Evolutionary conservation across 2,329 filamentous ascomycete genomes (phyloP), one percentile per base, ranked within the genome.

Genomic region (Pseudopyrenochaeta lycopersici): DNA sequence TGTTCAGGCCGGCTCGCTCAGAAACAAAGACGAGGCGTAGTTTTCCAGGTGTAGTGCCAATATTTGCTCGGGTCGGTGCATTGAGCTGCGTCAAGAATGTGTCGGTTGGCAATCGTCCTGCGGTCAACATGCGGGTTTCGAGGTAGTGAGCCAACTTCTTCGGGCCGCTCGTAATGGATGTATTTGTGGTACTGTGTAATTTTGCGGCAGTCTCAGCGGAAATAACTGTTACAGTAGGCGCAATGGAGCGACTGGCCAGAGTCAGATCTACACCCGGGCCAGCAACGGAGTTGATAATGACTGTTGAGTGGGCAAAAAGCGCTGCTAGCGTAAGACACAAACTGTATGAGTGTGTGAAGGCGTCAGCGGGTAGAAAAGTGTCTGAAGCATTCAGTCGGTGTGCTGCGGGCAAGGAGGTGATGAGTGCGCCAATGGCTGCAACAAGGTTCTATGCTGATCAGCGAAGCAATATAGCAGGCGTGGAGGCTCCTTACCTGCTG

Each of bases 281-380:
- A 14, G 92, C 90, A 21, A 96, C 92, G 0, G 92, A 95, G 77
- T 91, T 98, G 67, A 99, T 84, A 21, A 92, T 91, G 17, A 99
- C 79, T 0, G 92, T 95, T 15, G 91, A 84, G 72, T 96, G 95
- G 18, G 87, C 89, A 77, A 88, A 96, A 7, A 99, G 84, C 0
- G 93, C 92, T 1, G 89, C 87, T 52, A 99, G 82, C 0, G 92
- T 92, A 54, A 96, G 82, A 49, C 88, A 85, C 21, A 98, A 84
- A 1, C 92, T 86, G 77, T 96, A 94, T 0, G 89, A 88, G 64
- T 90, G 86, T 7, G 90, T 88, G 40, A 98, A 86, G 5, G 90
- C 87, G 65, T 96, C 92, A 40, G 90, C 91, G 0, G 93, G 89
- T 12, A 98, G 84, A 71, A 99, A 90, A 7, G 96, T 82, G 68